Evolutionary conservation across 2,329 filamentous ascomycete genomes (phyloP).

Genomic region (Chaetomiaceae sp.): DNA sequence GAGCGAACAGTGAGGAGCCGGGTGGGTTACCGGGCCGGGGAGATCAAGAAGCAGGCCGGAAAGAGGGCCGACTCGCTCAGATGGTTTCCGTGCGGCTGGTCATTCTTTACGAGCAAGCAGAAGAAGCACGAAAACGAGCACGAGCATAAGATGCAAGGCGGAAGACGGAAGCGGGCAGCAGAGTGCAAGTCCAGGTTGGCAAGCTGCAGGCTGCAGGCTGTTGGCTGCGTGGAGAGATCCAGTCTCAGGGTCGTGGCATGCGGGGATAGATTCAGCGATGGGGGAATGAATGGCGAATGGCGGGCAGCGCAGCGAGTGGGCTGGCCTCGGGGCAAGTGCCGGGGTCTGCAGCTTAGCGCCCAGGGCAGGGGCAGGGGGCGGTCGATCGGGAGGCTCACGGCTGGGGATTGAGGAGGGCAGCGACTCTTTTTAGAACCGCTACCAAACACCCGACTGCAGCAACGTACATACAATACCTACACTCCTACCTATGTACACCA

Average conservation of each 20-base stretch:
- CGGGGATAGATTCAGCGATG: too few relatives aligned
- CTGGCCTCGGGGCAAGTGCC: constrained; percentile 2
- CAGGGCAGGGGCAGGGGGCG: background rate
- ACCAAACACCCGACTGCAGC: too few relatives aligned
- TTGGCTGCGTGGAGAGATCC: too few relatives aligned
- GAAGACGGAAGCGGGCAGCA: background rate
- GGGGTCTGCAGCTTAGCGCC: constrained; percentile 6
- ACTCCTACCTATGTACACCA: too few relatives aligned
- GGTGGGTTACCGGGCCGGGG: too few relatives aligned
- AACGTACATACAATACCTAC: too few relatives aligned
- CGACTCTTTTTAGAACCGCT: background rate
- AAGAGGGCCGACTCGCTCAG: background rate
- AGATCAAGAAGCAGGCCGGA: too few relatives aligned
- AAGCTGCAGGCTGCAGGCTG: background rate
- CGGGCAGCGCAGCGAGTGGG: background rate
- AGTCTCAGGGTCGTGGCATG: background rate
- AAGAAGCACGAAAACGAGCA: too few relatives aligned
- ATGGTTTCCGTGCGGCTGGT: background rate
- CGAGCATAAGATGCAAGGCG: too few relatives aligned
- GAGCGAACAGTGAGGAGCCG: too few relatives aligned
- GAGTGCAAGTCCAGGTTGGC: background rate
- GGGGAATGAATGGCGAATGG: background rate
- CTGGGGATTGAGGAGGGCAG: background rate
- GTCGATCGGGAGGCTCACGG: background rate
- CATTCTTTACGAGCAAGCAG: background rate